These are phyloP conservation scores for Dryas drummondii DNA, from an alignment of 306 rosid species.

Conservation along the genomic window DNA sequence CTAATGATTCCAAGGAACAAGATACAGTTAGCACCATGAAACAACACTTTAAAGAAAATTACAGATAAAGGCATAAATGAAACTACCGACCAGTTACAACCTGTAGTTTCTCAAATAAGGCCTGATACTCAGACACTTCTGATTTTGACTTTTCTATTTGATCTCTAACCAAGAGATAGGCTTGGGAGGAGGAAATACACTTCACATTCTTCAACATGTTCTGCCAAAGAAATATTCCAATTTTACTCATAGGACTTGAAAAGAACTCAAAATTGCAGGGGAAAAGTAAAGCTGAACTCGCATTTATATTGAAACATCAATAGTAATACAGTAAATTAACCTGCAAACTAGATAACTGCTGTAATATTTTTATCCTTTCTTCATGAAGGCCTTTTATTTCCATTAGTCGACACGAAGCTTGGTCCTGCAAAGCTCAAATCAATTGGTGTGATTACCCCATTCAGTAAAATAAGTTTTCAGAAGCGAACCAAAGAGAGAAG, in stretches of 20 bases:
- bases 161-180: constrained; percentile 68
- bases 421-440: constrained; percentile 54
- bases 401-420: constrained; percentile 54
- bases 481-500: constrained; percentile 6
- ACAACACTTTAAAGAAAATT: constrained; percentile 23
- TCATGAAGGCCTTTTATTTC: constrained; percentile 75
- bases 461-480: neutral
- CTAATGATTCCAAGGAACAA: constrained; percentile 44
- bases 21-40: constrained; percentile 34
- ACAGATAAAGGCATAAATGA: constrained; percentile 44
- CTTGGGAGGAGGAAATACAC: constrained; percentile 64
- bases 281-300: neutral
- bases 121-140: constrained; percentile 64
- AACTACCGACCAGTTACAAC: constrained; percentile 93
- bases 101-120: constrained; percentile 85
- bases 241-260: constrained; percentile 24
- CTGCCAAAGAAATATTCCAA: constrained; percentile 46
- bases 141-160: constrained; percentile 72
- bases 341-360: constrained; percentile 71
- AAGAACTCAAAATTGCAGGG: neutral
- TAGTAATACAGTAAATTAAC: constrained; percentile 43
- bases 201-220: constrained; percentile 71
- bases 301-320: neutral
- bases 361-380: constrained; percentile 71
- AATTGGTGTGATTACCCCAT: constrained; percentile 21